These are phyloP conservation scores for Candida gorgasii DNA, from an alignment of 805 yeast species.

Conservation along the genomic window DNA sequence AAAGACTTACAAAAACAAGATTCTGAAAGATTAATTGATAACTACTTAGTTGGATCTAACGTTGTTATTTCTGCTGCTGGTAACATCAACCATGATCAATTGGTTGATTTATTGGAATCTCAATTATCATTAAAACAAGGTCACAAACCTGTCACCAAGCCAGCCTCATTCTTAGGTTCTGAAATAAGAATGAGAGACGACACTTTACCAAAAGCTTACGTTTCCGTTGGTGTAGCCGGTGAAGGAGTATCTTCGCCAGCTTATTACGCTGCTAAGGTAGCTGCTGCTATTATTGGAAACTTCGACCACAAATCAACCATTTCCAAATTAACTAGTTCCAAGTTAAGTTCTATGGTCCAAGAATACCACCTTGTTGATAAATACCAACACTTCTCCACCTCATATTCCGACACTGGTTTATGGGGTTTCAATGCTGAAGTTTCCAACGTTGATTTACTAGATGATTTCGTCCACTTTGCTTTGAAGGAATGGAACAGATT, in stretches of 20 bases:
- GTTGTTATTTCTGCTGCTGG: slow-evolving; percentile 72
- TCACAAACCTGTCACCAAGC: slow-evolving; percentile 45
- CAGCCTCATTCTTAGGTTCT: slow-evolving; percentile 76
- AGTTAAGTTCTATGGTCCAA: slow-evolving; percentile 65
- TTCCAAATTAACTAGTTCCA: slow-evolving; percentile 58
- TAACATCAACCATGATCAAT: slow-evolving; percentile 66
- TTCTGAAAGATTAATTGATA: slow-evolving; percentile 53
- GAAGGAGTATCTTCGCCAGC: slow-evolving; percentile 64
- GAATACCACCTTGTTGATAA: slow-evolving; percentile 74
- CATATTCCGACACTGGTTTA: slow-evolving; percentile 77
- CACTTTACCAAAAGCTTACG: slow-evolving; percentile 77
- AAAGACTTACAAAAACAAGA: slow-evolving; percentile 59
- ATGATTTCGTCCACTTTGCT: slow-evolving; percentile 78
- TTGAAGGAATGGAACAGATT: slow-evolving; percentile 88
- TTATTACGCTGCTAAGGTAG: slow-evolving; percentile 72
- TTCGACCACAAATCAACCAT: slow-evolving; percentile 56
- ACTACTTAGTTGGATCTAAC: slow-evolving; percentile 62
- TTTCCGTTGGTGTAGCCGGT: slow-evolving; percentile 74
- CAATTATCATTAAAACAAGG: slow-evolving; percentile 53
- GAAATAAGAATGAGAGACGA: slow-evolving; percentile 89
- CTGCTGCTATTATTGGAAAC: slow-evolving; percentile 56
- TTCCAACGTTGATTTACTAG: slow-evolving; percentile 58
- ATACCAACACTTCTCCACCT: slow-evolving; percentile 68
- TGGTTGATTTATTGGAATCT: slow-evolving; percentile 65
- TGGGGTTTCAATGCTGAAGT: slow-evolving; percentile 79